Percentiles rank a stretch among this genome's conserved stretches.
Evolutionary conservation across 805 yeast genomes (phyloP).

Genomic region (Ogataea nakhonphanomensis): DNA sequence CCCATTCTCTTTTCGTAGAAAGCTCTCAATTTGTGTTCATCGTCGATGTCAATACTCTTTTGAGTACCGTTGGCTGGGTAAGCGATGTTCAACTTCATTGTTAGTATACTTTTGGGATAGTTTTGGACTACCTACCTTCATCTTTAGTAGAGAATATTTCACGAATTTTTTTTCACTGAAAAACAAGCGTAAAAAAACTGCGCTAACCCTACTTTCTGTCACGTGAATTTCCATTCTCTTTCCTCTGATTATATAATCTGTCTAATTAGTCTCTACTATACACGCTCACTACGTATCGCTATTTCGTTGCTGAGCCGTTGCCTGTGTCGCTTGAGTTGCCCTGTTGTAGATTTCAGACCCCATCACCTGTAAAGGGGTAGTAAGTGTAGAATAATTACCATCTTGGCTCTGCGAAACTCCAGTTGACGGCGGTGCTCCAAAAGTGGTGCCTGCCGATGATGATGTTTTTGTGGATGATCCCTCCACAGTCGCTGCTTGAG

Average conservation of each 20-base stretch:
- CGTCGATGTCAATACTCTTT: slow-evolving; percentile 96
- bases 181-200: slow-evolving; percentile 9
- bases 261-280: slow-evolving; percentile 1
- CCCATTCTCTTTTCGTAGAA: slow-evolving; percentile 99
- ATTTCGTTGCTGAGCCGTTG: slow-evolving; percentile 11
- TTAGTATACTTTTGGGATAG: slow-evolving; percentile 30
- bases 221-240: slow-evolving; percentile 1
- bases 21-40: slow-evolving; percentile 97
- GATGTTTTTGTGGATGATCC: slow-evolving; percentile 4
- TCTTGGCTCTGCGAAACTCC: slow-evolving; percentile 8
- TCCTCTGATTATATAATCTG: too few relatives aligned
- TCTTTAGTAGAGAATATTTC: slow-evolving; percentile 11
- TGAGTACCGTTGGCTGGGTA: slow-evolving; percentile 99
- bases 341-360: slow-evolving; percentile 24
- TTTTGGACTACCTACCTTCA: slow-evolving; percentile 15
- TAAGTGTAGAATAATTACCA: slow-evolving; percentile 9
- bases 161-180: slow-evolving; percentile 12
- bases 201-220: slow-evolving; percentile 3
- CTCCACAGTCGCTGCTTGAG: too few relatives aligned
- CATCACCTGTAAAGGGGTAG: slow-evolving; percentile 28
- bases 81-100: slow-evolving; percentile 87
- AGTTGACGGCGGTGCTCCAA: slow-evolving; percentile 1
- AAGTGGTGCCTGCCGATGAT: slow-evolving; percentile 2
- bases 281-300: slow-evolving; percentile 5
- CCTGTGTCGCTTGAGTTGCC: slow-evolving; percentile 23